phyloP scores from a whole-genome alignment of 805 yeast species.

The Metschnikowia anglica region DNA sequence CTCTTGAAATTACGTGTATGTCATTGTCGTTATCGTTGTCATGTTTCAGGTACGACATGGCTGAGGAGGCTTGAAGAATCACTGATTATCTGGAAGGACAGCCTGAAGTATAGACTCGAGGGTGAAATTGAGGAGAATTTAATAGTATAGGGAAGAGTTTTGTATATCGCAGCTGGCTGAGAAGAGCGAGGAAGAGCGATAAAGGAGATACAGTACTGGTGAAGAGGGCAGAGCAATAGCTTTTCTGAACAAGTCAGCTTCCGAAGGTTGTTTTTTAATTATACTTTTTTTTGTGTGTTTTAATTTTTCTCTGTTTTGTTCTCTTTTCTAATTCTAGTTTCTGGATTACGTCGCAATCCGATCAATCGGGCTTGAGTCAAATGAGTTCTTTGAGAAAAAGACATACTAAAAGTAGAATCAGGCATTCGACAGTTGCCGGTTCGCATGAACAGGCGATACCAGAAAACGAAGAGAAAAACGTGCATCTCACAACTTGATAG shows the following conservation, averaged over 20 bases:
- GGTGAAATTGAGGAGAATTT: constrained; percentile 4
- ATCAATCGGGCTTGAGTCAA: too few species aligned
- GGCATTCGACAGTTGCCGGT: too few species aligned
- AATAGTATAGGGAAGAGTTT: constrained; percentile 4
- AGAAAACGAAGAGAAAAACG: too few species aligned
- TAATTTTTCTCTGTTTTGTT: background rate
- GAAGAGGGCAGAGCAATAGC: background rate
- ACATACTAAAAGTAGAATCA: too few species aligned
- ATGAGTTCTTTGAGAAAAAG: too few species aligned
- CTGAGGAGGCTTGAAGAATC: background rate
- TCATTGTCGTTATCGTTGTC: constrained; percentile 17
- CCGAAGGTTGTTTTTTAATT: too few species aligned
- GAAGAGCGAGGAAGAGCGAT: constrained; percentile 11
- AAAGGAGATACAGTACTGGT: background rate
- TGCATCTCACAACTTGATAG: too few species aligned
- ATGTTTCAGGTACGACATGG: constrained; percentile 12
- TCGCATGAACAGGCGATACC: too few species aligned
- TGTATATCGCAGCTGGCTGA: constrained; percentile 6
- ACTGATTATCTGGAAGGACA: background rate
- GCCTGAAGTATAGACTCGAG: background rate
- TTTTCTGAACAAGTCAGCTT: too few species aligned
- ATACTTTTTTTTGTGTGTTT: background rate
- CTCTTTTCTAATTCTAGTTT: background rate
- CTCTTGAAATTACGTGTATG: constrained; percentile 19
- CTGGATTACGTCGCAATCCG: background rate